Conservation (phyloP, 108 stramenopile genomes). For the Skeletonema tropicum region DNA sequence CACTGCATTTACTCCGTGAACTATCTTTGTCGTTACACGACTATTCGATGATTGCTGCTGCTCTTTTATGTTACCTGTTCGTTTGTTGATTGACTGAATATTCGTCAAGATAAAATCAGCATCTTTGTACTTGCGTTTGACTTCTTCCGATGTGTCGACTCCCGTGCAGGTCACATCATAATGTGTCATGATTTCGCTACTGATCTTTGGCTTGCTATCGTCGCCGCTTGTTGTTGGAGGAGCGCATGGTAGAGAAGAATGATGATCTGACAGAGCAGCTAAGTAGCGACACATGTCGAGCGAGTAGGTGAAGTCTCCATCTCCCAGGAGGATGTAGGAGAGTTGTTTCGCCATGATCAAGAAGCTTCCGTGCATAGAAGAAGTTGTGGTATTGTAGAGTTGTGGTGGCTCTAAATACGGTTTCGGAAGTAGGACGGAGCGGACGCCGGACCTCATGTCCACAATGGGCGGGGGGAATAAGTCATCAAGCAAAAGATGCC, state of each 20-base stretch:
- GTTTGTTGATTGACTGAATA: slow-evolving; percentile 28
- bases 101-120: slow-evolving; percentile 55
- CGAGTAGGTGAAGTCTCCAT: slow-evolving; percentile 89
- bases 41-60: not conserved
- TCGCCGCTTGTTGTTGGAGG: not conserved
- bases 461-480: too few species aligned
- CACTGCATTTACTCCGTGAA: slow-evolving; percentile 76
- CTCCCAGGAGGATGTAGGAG: slow-evolving; percentile 63
- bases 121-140: slow-evolving; percentile 49
- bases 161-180: slow-evolving; percentile 66
- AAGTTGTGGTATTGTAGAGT: too few species aligned
- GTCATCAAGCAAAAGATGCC: too few species aligned
- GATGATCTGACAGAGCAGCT: slow-evolving; percentile 6
- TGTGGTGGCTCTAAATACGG: too few species aligned
- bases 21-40: slow-evolving; percentile 16
- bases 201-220: not conserved
- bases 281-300: slow-evolving; percentile 72
- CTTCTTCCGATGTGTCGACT: slow-evolving; percentile 58
- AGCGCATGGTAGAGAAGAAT: not conserved
- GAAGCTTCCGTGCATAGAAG: too few species aligned
- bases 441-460: too few species aligned
- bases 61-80: not conserved
- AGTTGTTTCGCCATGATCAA: slow-evolving; percentile 1
- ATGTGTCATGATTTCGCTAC: not conserved
- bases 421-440: too few species aligned